A percentile compares a stretch with the other conserved stretches of the same genome.
Evolutionary conservation across 352 stramenopile species (phyloP).

Genomic region (Pythium plurisporium): DNA sequence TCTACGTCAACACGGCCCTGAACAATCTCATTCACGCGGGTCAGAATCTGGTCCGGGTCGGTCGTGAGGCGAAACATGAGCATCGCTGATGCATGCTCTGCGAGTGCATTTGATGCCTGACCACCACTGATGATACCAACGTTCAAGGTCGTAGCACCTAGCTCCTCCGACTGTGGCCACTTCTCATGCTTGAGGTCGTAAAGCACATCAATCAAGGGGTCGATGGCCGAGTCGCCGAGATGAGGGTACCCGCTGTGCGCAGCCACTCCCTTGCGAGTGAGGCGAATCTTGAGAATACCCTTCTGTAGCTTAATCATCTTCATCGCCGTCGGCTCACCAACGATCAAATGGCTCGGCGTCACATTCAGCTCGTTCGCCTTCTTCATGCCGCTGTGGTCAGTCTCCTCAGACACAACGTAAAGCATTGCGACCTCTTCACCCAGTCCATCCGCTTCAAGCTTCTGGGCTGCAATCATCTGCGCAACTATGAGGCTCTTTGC

Average conservation of each 20-base stretch:
- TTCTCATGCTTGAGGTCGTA: slow-evolving; percentile 73
- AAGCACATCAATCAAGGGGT: slow-evolving; percentile 80
- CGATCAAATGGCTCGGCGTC: slow-evolving; percentile 65
- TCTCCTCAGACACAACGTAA: slow-evolving; percentile 87
- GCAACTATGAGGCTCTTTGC: slow-evolving; percentile 80
- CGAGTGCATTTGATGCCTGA: slow-evolving; percentile 77
- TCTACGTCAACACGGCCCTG: slow-evolving; percentile 54
- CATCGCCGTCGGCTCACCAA: slow-evolving; percentile 74
- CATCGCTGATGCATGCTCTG: slow-evolving; percentile 79
- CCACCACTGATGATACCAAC: slow-evolving; percentile 79
- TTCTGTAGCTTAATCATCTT: slow-evolving; percentile 87
- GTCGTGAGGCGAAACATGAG: slow-evolving; percentile 86
- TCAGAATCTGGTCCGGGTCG: slow-evolving; percentile 62
- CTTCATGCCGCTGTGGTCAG: slow-evolving; percentile 86
- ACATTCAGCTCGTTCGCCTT: slow-evolving; percentile 79
- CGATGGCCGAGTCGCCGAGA: slow-evolving; percentile 77
- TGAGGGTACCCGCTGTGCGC: slow-evolving; percentile 85
- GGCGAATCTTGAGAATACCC: slow-evolving; percentile 80
- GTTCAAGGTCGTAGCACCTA: slow-evolving; percentile 81
- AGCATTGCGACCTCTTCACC: slow-evolving; percentile 65
- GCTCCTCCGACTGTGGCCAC: slow-evolving; percentile 77
- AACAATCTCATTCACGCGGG: slow-evolving; percentile 66
- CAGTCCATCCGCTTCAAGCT: slow-evolving; percentile 50
- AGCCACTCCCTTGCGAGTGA: slow-evolving; percentile 65
- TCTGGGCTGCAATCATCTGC: slow-evolving; percentile 78